Conservation (phyloP, 305 asterid genomes). For the Solanum chacoense region DNA sequence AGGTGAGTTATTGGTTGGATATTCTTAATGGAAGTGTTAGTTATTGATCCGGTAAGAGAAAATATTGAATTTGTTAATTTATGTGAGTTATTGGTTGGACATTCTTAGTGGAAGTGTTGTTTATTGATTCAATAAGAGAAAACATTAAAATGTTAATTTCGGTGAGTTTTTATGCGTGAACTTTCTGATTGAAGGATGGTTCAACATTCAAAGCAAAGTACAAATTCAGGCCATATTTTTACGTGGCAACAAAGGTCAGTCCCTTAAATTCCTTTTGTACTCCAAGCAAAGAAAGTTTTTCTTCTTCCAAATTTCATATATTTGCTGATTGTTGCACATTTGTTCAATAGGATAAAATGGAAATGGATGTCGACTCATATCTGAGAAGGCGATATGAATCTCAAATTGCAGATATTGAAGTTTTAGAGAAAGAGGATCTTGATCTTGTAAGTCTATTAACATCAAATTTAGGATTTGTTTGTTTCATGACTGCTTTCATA, state of each 20-base stretch:
- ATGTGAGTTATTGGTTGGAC: not conserved
- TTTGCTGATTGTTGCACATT: conserved; percentile 2
- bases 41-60: not conserved
- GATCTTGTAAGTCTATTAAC: conserved; percentile 54
- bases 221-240: conserved; percentile 91
- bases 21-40: not conserved
- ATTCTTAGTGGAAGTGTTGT: not conserved
- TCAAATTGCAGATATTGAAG: conserved; percentile 76
- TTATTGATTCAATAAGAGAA: not conserved
- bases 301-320: not conserved
- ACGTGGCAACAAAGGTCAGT: conserved; percentile 83
- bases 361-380: conserved; percentile 92
- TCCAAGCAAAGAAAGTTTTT: not conserved
- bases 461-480: not conserved
- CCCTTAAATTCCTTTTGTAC: not conserved
- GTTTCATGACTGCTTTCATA: not conserved
- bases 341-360: conserved; percentile 60
- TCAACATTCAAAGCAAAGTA: conserved; percentile 80
- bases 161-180: not conserved
- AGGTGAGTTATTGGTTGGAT: not conserved
- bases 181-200: conserved; percentile 68
- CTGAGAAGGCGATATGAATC: conserved; percentile 89
- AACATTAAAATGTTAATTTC: not conserved
- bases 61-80: not conserved
- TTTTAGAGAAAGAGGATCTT: conserved; percentile 88